Conservation (phyloP, 177 flowering plant genomes). For the Tripterygium wilfordii region DNA sequence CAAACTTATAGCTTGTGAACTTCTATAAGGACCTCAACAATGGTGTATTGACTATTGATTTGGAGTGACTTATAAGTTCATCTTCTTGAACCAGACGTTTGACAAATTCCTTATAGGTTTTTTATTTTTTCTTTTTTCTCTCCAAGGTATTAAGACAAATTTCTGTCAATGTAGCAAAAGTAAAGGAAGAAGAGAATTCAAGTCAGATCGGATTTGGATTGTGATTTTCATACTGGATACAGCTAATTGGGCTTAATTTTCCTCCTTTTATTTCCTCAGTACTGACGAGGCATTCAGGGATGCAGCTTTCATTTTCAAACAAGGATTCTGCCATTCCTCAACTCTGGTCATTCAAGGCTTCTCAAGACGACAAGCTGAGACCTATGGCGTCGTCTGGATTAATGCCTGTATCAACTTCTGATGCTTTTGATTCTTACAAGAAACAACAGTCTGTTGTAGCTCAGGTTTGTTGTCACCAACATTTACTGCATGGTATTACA, state of each 20-base stretch:
- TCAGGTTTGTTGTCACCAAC: slow-evolving; percentile 35
- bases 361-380: slow-evolving; percentile 45
- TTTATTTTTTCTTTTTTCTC: no score
- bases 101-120: no score
- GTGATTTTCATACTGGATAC: background rate
- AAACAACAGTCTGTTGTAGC: slow-evolving; percentile 19
- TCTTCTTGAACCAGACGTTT: no score
- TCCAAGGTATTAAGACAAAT: background rate
- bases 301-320: slow-evolving; percentile 54
- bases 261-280: slow-evolving; percentile 6
- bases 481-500: background rate
- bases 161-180: background rate
- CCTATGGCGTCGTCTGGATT: slow-evolving; percentile 29
- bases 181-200: no score
- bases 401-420: slow-evolving; percentile 31
- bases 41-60: no score
- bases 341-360: slow-evolving; percentile 42
- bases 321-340: slow-evolving; percentile 50
- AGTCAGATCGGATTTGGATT: background rate
- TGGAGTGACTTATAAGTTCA: no score
- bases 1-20: no score
- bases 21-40: no score
- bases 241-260: background rate
- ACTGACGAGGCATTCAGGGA: slow-evolving; percentile 16
- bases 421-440: slow-evolving; percentile 33